phyloP scores from a whole-genome alignment of 2,329 filamentous ascomycete genomes.

The Eutypella sp. region DNA sequence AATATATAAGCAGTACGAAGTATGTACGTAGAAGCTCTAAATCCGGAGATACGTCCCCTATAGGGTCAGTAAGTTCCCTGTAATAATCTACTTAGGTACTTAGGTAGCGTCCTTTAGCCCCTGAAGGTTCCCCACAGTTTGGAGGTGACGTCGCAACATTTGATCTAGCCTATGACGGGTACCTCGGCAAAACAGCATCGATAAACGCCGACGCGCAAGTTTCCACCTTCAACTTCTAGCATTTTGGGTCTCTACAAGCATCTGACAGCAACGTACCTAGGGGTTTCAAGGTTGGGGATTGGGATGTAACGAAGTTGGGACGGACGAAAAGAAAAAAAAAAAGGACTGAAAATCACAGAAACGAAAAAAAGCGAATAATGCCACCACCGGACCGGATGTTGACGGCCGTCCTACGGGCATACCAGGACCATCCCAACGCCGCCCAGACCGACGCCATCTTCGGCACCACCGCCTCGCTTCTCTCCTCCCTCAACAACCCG shows the following conservation, averaged over 20 bases:
- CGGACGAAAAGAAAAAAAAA: neutral
- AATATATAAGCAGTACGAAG: too few relatives aligned
- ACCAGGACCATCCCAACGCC: slow-evolving; percentile 48
- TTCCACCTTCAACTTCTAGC: neutral
- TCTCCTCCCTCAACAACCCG: slow-evolving; percentile 67
- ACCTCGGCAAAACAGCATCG: slow-evolving; percentile 22
- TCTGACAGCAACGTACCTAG: neutral
- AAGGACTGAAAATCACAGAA: neutral
- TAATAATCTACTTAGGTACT: too few relatives aligned
- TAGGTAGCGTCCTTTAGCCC: too few relatives aligned
- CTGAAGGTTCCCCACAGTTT: neutral
- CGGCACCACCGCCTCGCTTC: slow-evolving; percentile 61
- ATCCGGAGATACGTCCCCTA: too few relatives aligned
- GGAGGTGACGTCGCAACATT: neutral
- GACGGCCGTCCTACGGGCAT: slow-evolving; percentile 58
- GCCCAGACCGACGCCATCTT: slow-evolving; percentile 52
- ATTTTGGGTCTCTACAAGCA: neutral
- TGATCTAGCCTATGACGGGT: too few relatives aligned
- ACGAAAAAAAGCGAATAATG: slow-evolving; percentile 52
- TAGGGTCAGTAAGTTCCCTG: too few relatives aligned
- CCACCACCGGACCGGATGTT: slow-evolving; percentile 63
- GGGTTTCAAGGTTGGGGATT: too few relatives aligned
- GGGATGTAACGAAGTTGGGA: neutral
- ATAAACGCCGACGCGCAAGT: neutral
- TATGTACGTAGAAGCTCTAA: too few relatives aligned